Percentiles rank a stretch among this genome's conserved stretches.
Conservation (phyloP, 2,329 filamentous ascomycete genomes). For the Colletotrichum graminicola region DNA sequence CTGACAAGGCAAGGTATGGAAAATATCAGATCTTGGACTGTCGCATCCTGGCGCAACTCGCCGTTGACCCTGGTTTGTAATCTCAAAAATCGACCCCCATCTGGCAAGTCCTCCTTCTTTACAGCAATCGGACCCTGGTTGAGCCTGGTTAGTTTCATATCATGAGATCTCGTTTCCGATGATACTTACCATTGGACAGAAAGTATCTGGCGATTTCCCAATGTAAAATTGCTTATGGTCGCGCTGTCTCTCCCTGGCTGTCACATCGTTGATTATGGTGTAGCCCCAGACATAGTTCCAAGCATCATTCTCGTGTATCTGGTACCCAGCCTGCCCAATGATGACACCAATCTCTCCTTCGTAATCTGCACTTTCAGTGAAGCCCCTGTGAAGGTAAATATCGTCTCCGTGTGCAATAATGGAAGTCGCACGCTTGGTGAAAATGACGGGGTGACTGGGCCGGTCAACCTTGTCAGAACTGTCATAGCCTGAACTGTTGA, state of each 20-base stretch:
- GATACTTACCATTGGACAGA: slow-evolving; percentile 62
- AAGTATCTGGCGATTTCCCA: slow-evolving; percentile 67
- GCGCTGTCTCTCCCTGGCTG: slow-evolving; percentile 62
- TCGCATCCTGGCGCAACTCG: slow-evolving; percentile 59
- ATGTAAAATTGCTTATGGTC: slow-evolving; percentile 73
- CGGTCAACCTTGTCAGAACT: slow-evolving; percentile 65
- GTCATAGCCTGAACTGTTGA: slow-evolving; percentile 68
- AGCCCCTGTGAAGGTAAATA: slow-evolving; percentile 59
- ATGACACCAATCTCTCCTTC: slow-evolving; percentile 70
- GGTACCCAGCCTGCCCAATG: slow-evolving; percentile 62
- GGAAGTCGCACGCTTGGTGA: slow-evolving; percentile 66
- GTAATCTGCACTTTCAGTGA: slow-evolving; percentile 65
- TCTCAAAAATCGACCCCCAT: slow-evolving; percentile 49
- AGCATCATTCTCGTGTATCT: slow-evolving; percentile 58
- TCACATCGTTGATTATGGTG: slow-evolving; percentile 67
- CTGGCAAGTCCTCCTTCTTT: slow-evolving; percentile 57
- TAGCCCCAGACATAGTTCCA: slow-evolving; percentile 67
- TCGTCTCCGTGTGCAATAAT: slow-evolving; percentile 63
- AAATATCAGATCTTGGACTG: slow-evolving; percentile 60
- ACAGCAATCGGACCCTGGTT: slow-evolving; percentile 63
- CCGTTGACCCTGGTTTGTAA: slow-evolving; percentile 61
- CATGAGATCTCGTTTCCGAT: fast-evolving
- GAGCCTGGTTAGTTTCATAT: background rate
- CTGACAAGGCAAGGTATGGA: slow-evolving; percentile 56
- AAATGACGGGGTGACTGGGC: slow-evolving; percentile 67